Conservation (phyloP, 148 eudicot genomes). For the Arctostaphylos glauca region DNA sequence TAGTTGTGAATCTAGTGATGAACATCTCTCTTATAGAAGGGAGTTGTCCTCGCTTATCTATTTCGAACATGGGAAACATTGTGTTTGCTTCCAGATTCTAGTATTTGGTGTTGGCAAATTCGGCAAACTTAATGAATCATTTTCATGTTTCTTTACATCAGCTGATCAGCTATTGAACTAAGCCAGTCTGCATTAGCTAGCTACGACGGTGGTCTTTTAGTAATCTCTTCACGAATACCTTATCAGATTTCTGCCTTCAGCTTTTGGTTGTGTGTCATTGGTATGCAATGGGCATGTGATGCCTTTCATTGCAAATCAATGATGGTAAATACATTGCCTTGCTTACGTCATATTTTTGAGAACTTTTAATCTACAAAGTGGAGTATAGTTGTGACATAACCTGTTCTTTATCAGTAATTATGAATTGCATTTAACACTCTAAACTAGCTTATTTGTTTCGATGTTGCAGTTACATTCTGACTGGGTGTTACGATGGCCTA, state of each 20-base stretch:
- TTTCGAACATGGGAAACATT: neutral
- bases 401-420: neutral
- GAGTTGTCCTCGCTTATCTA: neutral
- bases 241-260: neutral
- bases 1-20: neutral
- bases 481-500: conserved; percentile 83
- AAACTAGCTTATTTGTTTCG: conserved; percentile 15
- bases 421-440: neutral
- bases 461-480: conserved; percentile 64
- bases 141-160: neutral
- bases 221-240: neutral
- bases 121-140: neutral
- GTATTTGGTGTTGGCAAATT: neutral
- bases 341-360: neutral
- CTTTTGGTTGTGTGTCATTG: neutral
- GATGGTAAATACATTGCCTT: neutral
- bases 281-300: conserved; percentile 3
- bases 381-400: neutral
- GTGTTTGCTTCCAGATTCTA: neutral
- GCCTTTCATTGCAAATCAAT: neutral
- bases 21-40: neutral
- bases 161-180: neutral
- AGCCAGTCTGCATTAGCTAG: neutral
- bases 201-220: neutral
- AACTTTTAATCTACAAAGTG: neutral